Evolutionary conservation across 2,329 filamentous ascomycete species (phyloP).

Genomic region (Chaetomiaceae sp.): DNA sequence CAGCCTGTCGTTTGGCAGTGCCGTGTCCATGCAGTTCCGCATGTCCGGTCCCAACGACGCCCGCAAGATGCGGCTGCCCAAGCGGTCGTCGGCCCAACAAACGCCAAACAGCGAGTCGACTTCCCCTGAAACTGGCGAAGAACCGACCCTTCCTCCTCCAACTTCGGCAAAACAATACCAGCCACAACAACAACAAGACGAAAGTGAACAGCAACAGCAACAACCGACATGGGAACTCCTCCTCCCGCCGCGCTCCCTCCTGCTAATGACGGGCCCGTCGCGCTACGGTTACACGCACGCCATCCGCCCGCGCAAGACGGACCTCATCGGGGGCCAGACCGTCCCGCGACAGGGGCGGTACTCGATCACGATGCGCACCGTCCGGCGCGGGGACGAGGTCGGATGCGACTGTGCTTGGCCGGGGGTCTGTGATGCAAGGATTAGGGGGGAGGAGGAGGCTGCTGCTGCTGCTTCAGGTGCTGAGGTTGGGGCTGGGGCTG

Average conservation of each 20-base stretch:
- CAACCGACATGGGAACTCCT: conserved; percentile 22
- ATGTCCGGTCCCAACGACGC: conserved; percentile 25
- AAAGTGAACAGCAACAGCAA: neutral
- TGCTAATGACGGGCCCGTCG: conserved; percentile 25
- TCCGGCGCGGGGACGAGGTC: conserved; percentile 18
- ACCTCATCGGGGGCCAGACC: conserved; percentile 26
- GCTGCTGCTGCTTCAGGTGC: neutral
- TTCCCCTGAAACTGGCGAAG: too few species aligned
- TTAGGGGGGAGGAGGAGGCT: conserved; percentile 23
- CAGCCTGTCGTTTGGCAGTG: conserved; percentile 39
- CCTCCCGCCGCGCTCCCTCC: conserved; percentile 23
- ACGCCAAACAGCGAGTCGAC: too few species aligned
- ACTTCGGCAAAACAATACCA: too few species aligned
- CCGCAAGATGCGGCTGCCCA: conserved; percentile 26
- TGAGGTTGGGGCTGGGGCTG: neutral
- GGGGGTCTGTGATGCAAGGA: conserved; percentile 25
- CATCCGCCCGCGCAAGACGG: conserved; percentile 49
- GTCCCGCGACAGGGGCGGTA: conserved; percentile 23
- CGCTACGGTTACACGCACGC: conserved; percentile 41
- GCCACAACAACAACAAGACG: neutral
- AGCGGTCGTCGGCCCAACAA: conserved; percentile 24
- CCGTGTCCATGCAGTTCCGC: conserved; percentile 42
- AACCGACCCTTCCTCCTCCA: too few species aligned
- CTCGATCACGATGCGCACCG: conserved; percentile 26
- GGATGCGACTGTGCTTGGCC: conserved; percentile 23